Conservation (phyloP, 441 rosid genomes). For the Adansonia grandidieri region DNA sequence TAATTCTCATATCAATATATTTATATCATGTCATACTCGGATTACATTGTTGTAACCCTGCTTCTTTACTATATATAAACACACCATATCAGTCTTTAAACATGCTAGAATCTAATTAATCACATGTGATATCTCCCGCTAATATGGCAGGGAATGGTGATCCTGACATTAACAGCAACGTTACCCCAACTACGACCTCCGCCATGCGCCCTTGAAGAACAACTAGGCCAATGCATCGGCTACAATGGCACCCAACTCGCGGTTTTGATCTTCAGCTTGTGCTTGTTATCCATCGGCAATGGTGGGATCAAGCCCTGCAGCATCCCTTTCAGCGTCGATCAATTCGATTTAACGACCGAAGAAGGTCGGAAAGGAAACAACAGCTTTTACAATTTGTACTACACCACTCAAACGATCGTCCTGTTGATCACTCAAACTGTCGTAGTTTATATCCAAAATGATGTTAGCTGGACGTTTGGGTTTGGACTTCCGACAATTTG, state of each 20-base stretch:
- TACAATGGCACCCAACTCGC: constrained; percentile 29
- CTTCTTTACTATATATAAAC: no score
- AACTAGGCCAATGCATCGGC: constrained; percentile 28
- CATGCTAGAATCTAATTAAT: not conserved
- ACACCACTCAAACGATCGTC: constrained; percentile 37
- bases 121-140: not conserved
- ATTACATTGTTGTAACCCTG: no score
- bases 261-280: constrained; percentile 28
- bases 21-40: no score
- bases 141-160: constrained; percentile 18
- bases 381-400: constrained; percentile 52
- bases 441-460: constrained; percentile 47
- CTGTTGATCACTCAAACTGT: constrained; percentile 35
- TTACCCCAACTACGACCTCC: constrained; percentile 22
- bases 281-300: constrained; percentile 36
- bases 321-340: constrained; percentile 50
- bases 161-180: constrained; percentile 23
- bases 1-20: no score
- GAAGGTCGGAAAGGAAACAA: constrained; percentile 40
- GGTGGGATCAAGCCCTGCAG: constrained; percentile 54
- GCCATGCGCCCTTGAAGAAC: constrained; percentile 18
- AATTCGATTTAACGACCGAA: constrained; percentile 40
- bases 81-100: no score
- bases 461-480: constrained; percentile 51
- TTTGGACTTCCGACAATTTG: constrained; percentile 45